Base-by-base conservation (phyloP, 148 eudicot species). In the Arbutus unedo region DNA sequence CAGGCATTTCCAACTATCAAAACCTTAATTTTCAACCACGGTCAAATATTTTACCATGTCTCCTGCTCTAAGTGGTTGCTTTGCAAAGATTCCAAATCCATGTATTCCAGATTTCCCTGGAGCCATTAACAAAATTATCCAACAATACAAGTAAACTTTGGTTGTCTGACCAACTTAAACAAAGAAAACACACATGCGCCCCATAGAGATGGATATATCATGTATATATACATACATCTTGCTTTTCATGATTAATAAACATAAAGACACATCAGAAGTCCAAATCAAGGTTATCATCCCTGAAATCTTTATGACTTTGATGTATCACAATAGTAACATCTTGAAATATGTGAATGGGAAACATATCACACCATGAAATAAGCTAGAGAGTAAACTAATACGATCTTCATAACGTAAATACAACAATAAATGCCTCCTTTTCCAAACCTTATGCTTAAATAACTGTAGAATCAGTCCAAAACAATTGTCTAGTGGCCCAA, bases 41-140 rank as follows among this genome's bases (percentile, higher is more conserved):
- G 60, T 4, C 43, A 81, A 60, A 82, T 54, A 6, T 48, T 21
- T 45, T 86, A 94, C 99, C 99, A 94, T 96, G 87, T 96, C 99
- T 78, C 99, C 99, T 60, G 99, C 97, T 90, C 86, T 92, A 88
- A 92, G 97, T 53, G 93, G 93, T 81, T 86, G 92, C 88, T 94
- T 96, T 11, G 99, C 87, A 81, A 96, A 93, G 83, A 96, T 92
- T 76, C 99, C 99, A 85, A 90, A 94, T 77, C 99, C 99, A 91
- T 96, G 99, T 88, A 96, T 94, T 85, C 91, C 90, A 59, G 99
- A 96, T 88, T 96, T 96, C 21, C 99, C 99, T 96, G 74, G 11
- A 81, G 13, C 21, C 54, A 81, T 81, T n/a, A 77, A 68, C 51
- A 80, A 79, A 23, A 25, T 21, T 14, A 64, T 3, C 43, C 25